A percentile compares a stretch with the other conserved stretches of the same genome.
Conservation (phyloP, 345 rosid species). For the Eutrema heterophyllum region DNA sequence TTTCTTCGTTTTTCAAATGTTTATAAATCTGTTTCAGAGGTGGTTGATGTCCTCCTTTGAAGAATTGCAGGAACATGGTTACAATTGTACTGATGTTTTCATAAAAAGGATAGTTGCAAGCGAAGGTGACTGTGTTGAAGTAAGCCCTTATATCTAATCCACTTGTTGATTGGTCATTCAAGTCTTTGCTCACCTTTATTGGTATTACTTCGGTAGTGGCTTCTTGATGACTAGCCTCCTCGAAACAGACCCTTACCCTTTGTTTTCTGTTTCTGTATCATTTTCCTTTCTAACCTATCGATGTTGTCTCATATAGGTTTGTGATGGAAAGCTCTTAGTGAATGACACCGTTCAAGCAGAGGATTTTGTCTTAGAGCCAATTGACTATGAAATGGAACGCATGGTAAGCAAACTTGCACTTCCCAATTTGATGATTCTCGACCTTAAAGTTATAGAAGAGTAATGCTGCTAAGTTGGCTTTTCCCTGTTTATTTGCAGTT, state of each 20-base stretch:
- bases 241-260: background rate
- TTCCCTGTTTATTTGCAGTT: slow-evolving; percentile 40
- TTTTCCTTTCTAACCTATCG: background rate
- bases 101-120: slow-evolving; percentile 91
- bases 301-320: slow-evolving; percentile 43
- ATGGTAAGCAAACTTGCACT: slow-evolving; percentile 38
- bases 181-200: slow-evolving; percentile 11
- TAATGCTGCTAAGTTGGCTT: background rate
- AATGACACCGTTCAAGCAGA: slow-evolving; percentile 61
- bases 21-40: background rate
- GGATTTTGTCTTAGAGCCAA: slow-evolving; percentile 68
- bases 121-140: slow-evolving; percentile 85
- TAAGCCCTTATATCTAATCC: slow-evolving; percentile 37
- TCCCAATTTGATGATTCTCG: background rate
- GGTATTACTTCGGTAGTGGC: background rate
- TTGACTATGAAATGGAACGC: slow-evolving; percentile 65
- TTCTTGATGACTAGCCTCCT: background rate
- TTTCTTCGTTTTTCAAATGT: background rate
- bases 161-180: slow-evolving; percentile 14
- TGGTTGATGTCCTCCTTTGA: slow-evolving; percentile 16
- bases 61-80: slow-evolving; percentile 54
- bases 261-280: background rate
- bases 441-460: background rate
- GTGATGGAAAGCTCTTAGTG: slow-evolving; percentile 64
- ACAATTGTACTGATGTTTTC: slow-evolving; percentile 58